A percentile compares a stretch with the other conserved stretches of the same genome.
These are phyloP conservation scores for Eudorina sp. DNA, from an alignment of 139 green algal genomes.

Conservation along the genomic window DNA sequence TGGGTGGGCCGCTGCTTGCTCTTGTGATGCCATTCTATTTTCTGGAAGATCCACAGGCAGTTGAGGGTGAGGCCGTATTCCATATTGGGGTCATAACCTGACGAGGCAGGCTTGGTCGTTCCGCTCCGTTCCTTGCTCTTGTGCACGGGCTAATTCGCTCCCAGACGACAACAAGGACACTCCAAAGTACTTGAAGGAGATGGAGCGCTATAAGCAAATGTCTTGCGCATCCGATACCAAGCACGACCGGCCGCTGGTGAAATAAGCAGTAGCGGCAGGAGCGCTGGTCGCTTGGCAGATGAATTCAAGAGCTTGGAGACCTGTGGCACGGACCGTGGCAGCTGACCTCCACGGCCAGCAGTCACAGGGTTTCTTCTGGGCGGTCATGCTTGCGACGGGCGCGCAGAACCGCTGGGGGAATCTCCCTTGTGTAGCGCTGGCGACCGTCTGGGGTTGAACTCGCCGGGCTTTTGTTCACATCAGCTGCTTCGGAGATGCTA, in stretches of 20 bases:
- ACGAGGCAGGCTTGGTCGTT: conserved; percentile 1
- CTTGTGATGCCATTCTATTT: background rate
- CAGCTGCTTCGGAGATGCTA: no score
- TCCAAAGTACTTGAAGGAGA: conserved; percentile 64
- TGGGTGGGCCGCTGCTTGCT: background rate
- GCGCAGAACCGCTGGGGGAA: background rate
- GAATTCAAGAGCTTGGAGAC: no score
- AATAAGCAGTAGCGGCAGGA: conserved; percentile 43
- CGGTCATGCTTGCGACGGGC: background rate
- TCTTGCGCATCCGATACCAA: conserved; percentile 55
- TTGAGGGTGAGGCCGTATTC: no score
- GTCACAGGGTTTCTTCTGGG: background rate
- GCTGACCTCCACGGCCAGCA: no score
- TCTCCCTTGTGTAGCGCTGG: background rate
- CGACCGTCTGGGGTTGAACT: no score
- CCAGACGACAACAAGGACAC: conserved; percentile 28
- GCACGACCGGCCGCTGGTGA: conserved; percentile 65
- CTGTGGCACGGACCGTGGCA: no score
- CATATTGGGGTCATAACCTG: no score
- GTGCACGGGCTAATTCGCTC: background rate
- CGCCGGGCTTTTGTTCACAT: no score
- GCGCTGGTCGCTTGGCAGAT: background rate
- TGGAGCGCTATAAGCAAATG: conserved; percentile 62
- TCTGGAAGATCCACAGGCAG: background rate
- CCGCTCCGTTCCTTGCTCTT: background rate